Base-by-base conservation (phyloP, 2,329 filamentous ascomycete genomes). In the Aureobasidium melanogenum region DNA sequence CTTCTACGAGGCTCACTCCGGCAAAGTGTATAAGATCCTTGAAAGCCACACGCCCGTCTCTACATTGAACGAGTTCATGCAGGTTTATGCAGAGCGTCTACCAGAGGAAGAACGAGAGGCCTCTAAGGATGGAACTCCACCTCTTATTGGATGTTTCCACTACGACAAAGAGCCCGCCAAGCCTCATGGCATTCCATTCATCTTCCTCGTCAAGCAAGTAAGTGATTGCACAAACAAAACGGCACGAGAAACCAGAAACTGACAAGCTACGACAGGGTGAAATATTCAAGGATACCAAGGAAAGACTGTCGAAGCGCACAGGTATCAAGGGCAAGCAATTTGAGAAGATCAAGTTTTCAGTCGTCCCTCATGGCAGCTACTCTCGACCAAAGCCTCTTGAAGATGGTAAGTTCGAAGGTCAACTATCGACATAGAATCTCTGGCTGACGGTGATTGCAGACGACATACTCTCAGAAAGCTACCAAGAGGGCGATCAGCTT, bases 271-370 rank as follows among this genome's bases (percentile, higher is more conserved):
- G 22, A 9, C 56, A 93, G 85, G 89, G 86, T 59, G 94, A 99
- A 73, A 80, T 82, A 41, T 97, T 99, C 75, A 86, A 85, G 62
- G 90, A 97, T 36, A 97, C 92, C 46, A 97, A 93, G 78, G 91
- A 96, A 76, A 86, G 94, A n/a, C 79, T 99, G 4, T 92, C 94
- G 67, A 93, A 92, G 74, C 83, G 93, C 63, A 96, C 90, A 0
- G 92, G 92, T 28, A 87, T 99, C 76, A 97, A 97, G 76, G 95
- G 94, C 74, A 99, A 99, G 80, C 91, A 91, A 66, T 92, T 99
- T 67, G 93, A 99, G 75, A 97, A 97, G 80, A 94, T 99, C 75
- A 97, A 95, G 75, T 97, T 99, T 78, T 89, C 91, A 7, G 76
- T 96, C 34, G 83, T 97, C 36, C 86, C 72, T 81, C 68, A 70